phyloP scores from a whole-genome alignment of 495 filamentous ascomycete genomes.

The Lasiosphaeria miniovina region DNA sequence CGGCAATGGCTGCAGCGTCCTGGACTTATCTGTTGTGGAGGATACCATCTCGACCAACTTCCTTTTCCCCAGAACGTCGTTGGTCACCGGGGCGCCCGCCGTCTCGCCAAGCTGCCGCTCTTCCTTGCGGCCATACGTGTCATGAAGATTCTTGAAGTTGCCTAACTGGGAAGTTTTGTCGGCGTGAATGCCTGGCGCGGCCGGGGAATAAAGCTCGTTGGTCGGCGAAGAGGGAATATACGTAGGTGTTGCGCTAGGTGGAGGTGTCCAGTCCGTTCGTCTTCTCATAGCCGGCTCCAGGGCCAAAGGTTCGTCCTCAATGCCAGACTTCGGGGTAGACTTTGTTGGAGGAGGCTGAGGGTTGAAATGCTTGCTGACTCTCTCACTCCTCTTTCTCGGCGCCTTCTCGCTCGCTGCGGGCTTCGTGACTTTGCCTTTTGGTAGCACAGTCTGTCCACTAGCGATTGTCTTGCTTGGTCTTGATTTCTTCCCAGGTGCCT shows the following conservation, averaged over 20 bases:
- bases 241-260: conserved; percentile 24
- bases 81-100: neutral
- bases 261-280: conserved; percentile 59
- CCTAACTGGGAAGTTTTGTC: conserved; percentile 13
- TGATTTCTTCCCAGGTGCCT: conserved; percentile 13
- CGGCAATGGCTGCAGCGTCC: conserved; percentile 25
- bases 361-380: conserved; percentile 38
- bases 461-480: conserved; percentile 13
- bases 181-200: neutral
- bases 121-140: conserved; percentile 29
- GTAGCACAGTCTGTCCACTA: conserved; percentile 28
- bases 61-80: conserved; percentile 44
- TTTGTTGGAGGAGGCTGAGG: conserved; percentile 12
- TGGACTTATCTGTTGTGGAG: conserved; percentile 22
- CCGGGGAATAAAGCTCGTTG: conserved; percentile 27
- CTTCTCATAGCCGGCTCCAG: conserved; percentile 50
- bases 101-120: neutral
- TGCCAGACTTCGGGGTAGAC: conserved; percentile 5
- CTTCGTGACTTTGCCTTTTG: conserved; percentile 36
- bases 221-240: conserved; percentile 29
- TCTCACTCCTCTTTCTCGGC: conserved; percentile 26
- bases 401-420: conserved; percentile 26
- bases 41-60: conserved; percentile 48
- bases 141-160: conserved; percentile 35
- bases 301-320: conserved; percentile 23